These are phyloP conservation scores for Lophiostoma macrostomum DNA, from an alignment of 495 filamentous ascomycete species.

Conservation along the genomic window DNA sequence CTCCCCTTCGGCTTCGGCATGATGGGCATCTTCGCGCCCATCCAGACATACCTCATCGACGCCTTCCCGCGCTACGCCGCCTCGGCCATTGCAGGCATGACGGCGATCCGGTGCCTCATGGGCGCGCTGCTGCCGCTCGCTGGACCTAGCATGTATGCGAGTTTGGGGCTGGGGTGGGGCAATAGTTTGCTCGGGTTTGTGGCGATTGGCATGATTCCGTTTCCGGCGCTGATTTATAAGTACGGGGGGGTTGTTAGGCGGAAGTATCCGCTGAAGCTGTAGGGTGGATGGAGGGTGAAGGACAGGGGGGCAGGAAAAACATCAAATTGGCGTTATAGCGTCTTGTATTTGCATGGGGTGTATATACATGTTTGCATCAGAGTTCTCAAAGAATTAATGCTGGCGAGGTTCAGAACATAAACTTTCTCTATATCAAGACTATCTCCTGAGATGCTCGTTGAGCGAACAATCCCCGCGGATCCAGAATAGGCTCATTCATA, in stretches of 20 bases:
- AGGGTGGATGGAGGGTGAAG: not conserved
- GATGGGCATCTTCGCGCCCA: conserved; percentile 37
- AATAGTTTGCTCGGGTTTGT: conserved; percentile 48
- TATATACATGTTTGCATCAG: too few relatives aligned
- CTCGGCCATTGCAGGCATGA: conserved; percentile 45
- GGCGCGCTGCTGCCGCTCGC: conserved; percentile 52
- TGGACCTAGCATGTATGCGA: conserved; percentile 48
- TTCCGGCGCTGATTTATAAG: conserved; percentile 38
- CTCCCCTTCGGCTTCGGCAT: conserved; percentile 55
- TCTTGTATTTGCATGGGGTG: too few relatives aligned
- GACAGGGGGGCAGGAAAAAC: too few relatives aligned
- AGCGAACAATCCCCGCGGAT: too few relatives aligned
- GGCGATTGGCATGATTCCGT: conserved; percentile 41
- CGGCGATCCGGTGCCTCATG: conserved; percentile 50
- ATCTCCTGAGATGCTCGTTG: too few relatives aligned
- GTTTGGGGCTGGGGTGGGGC: conserved; percentile 48
- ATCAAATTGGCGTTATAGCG: too few relatives aligned
- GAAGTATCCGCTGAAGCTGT: conserved; percentile 29
- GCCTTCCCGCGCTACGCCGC: conserved; percentile 37
- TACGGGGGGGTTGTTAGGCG: conserved; percentile 32
- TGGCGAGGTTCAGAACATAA: too few relatives aligned
- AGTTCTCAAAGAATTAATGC: too few relatives aligned
- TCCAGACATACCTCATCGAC: conserved; percentile 43
- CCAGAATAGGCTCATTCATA: too few relatives aligned
- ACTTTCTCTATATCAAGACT: too few relatives aligned